A percentile compares a stretch with the other conserved stretches of the same genome.
These are phyloP conservation scores for Mytilinidion resinicola DNA, from an alignment of 495 filamentous ascomycete genomes.

Conservation along the genomic window DNA sequence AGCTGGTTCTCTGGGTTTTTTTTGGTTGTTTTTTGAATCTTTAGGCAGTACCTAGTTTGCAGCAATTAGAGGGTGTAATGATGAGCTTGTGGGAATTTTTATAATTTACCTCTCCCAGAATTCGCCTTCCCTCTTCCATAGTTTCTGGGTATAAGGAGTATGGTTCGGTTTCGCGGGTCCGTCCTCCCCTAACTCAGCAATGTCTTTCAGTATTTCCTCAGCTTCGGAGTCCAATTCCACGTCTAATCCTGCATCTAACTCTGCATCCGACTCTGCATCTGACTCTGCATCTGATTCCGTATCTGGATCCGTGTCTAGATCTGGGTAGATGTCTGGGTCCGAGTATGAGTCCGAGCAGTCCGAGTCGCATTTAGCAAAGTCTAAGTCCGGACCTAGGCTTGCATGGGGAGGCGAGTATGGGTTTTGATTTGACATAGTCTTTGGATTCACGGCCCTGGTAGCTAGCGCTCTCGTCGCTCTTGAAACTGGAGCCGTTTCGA, in stretches of 20 bases:
- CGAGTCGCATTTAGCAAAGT: not conserved
- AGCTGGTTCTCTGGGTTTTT: not conserved
- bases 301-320: not conserved
- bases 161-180: slow-evolving; percentile 6
- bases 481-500: not conserved
- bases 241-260: not conserved
- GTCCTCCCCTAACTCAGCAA: slow-evolving; percentile 1
- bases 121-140: slow-evolving; percentile 11
- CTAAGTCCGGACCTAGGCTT: not conserved
- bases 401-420: not conserved
- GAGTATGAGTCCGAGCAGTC: not conserved
- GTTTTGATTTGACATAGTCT: not conserved
- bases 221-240: slow-evolving; percentile 6
- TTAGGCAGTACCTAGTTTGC: slow-evolving; percentile 4
- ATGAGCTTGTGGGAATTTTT: not conserved
- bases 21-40: too few species aligned
- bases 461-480: not conserved
- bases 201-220: slow-evolving; percentile 8
- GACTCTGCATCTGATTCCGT: not conserved
- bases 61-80: not conserved
- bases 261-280: not conserved
- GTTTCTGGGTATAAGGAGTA: not conserved
- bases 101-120: slow-evolving; percentile 4
- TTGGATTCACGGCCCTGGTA: not conserved
- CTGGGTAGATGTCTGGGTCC: not conserved